Percentiles rank a stretch among this genome's conserved stretches.
Evolutionary conservation across 2,329 filamentous ascomycete genomes (phyloP).

Genomic region (Talaromyces sp.): DNA sequence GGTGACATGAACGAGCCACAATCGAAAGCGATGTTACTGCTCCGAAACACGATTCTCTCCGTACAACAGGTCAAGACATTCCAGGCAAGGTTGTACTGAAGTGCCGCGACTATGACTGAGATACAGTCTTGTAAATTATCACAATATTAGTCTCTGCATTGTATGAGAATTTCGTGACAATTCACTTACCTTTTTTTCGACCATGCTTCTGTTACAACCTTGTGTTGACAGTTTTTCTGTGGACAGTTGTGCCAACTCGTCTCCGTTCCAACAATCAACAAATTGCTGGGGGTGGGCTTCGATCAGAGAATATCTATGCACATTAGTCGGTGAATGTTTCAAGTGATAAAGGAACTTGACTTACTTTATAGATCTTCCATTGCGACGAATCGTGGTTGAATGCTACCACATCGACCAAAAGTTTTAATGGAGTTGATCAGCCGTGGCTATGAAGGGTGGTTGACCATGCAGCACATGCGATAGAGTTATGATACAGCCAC

Average conservation of each 20-base stretch:
- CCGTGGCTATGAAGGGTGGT: background rate
- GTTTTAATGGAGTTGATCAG: background rate
- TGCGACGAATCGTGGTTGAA: background rate
- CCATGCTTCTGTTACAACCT: background rate
- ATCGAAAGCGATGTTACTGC: background rate
- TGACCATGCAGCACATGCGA: background rate
- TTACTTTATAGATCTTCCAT: background rate
- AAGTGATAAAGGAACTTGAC: background rate
- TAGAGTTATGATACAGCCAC: background rate
- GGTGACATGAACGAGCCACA: background rate
- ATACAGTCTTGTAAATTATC: background rate
- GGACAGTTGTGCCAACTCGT: no score
- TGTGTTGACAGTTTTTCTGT: background rate
- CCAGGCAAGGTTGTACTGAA: background rate
- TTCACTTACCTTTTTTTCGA: background rate
- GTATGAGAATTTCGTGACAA: no score
- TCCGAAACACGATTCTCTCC: background rate
- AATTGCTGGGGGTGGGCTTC: background rate
- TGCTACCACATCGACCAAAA: background rate
- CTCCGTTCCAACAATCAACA: background rate
- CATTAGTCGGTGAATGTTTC: background rate
- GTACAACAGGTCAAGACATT: background rate
- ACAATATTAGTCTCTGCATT: background rate
- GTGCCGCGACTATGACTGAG: background rate
- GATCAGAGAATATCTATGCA: background rate